Base-by-base conservation (phyloP, 1,284 basidiomycete species). In the Apiotrichum brassicae region DNA sequence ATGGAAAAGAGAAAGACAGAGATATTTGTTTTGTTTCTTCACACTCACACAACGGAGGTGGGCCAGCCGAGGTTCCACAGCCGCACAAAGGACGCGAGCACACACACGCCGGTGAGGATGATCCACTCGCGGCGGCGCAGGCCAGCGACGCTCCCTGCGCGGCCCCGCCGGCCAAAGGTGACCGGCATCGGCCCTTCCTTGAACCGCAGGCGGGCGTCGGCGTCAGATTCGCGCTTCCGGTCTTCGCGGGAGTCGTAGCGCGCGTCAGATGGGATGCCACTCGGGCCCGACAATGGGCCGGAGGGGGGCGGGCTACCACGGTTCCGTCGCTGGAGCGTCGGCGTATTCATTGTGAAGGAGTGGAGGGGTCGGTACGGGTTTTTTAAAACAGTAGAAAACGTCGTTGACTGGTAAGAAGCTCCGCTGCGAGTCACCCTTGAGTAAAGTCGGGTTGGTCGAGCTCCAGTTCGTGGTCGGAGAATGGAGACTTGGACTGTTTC, bases 21-120 rank as follows among this genome's bases (percentile, higher is more conserved):
- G 33, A 34, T 7, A 5, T 22, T 20, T 22, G 6, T 8, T 24
- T n/a, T 41, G 19, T 2, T 32, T 23, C 18, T 12, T 24, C n/a
- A 3, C 23, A 81, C 87, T 77, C 62, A 93, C 88, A 95, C 91
- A 32, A 95, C 87, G 63, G 86, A 90, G 53, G 82, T 79, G 0
- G 92, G 91, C 64, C 82, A 79, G 30, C 84, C 86, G 43, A 95
- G 75, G 49, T 84, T 80, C 73, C 84, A 92, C 46, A 91, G 70
- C 44, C 92, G 79, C 12, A 94, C 86, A 30, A 77, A 79, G 11
- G 76, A 70, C 0, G 87, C 89, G 42, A 94, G 23, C 3, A 61
- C n/a, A 9, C 54, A 50, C 6, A 71, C 56, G 3, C 25, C 56
- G 22, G 38, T 51, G n/a, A 71, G 42, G 33, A 71, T 48, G n/a